These are phyloP conservation scores for Blepharisma japonicum DNA, from an alignment of 73 alveolate species.

Conservation along the genomic window DNA sequence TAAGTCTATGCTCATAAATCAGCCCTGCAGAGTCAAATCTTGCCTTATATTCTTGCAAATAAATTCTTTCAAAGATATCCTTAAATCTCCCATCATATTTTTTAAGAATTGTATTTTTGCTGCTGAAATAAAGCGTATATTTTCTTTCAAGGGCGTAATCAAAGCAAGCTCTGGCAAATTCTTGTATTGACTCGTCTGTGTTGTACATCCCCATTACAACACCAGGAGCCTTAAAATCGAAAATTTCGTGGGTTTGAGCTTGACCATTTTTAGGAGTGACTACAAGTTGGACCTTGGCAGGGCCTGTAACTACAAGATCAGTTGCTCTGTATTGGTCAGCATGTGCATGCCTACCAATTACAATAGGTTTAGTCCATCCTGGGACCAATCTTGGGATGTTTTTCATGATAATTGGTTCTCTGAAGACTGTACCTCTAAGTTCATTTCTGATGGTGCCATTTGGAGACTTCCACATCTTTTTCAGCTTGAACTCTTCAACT, in stretches of 20 bases:
- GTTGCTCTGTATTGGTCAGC: slow-evolving; percentile 89
- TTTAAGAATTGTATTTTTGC: slow-evolving; percentile 83
- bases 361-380: slow-evolving; percentile 87
- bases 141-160: slow-evolving; percentile 65
- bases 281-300: slow-evolving; percentile 61
- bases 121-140: slow-evolving; percentile 73
- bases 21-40: slow-evolving; percentile 60
- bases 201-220: slow-evolving; percentile 85
- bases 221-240: slow-evolving; percentile 74
- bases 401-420: slow-evolving; percentile 83
- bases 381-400: slow-evolving; percentile 87
- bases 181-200: slow-evolving; percentile 71
- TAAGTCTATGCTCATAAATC: slow-evolving; percentile 86
- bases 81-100: slow-evolving; percentile 86
- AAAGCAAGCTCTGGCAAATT: slow-evolving; percentile 77
- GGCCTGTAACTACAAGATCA: slow-evolving; percentile 60
- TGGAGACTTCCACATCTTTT: slow-evolving; percentile 92
- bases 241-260: slow-evolving; percentile 54
- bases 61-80: slow-evolving; percentile 78
- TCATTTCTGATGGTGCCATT: slow-evolving; percentile 87
- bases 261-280: slow-evolving; percentile 72
- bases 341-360: slow-evolving; percentile 88
- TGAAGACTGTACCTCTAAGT: slow-evolving; percentile 89
- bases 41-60: slow-evolving; percentile 45
- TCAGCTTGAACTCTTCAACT: slow-evolving; percentile 78